Base-by-base conservation (phyloP, 441 rosid genomes). In the Adansonia rubrostipa region DNA sequence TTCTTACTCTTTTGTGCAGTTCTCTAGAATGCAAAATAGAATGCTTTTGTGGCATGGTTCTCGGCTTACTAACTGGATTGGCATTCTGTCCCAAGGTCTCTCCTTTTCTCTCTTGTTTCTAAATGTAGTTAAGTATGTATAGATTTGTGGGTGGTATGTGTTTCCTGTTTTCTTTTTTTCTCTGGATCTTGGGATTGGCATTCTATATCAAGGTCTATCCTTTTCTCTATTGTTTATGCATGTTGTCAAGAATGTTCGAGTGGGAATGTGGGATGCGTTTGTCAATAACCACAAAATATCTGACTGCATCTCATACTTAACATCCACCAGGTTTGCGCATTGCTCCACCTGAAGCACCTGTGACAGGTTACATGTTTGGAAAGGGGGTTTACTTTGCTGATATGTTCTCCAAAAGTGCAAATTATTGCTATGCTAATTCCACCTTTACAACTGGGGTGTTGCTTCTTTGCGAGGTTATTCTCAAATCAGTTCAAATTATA, bases 361-460 rank as follows among this genome's bases (percentile, higher is more conserved):
- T 79, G 75, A 88, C 94, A 15, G 97, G 97, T 69, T 93, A 95
- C 89, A 91, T 90, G 97, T 95, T 93, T 76, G 99, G 99, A 11
- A 96, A 96, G 86, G 99, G 97, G 47, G 97, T 96, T 83, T 96
- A 96, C 87, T 96, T 96, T 77, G 97, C 97, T 17, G 99, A 95
- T 81, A 92, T 95, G 97, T 95, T 95, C 93, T 92, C 98, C 78
- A 95, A 93, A 85, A 95, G 99, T 76, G 97, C 97, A 1, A 91
- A 93, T 78, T 95, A 92, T 80, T 95, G 97, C 84, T 92, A 82
- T 82, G 85, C 95, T 65, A 86, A 70, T 79, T 62, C 44, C 22
- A 22, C 88, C 61, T 74, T 85, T 73, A 81, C 85, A 48, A 82
- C 90, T 69, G 98, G 97, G 1, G 99, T 91, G 67, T 89, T 95